Evolutionary conservation across 2,329 filamentous ascomycete species (phyloP), one percentile per base, ranked within the genome.

Genomic region (Mycosphaerelloides madeirae): DNA sequence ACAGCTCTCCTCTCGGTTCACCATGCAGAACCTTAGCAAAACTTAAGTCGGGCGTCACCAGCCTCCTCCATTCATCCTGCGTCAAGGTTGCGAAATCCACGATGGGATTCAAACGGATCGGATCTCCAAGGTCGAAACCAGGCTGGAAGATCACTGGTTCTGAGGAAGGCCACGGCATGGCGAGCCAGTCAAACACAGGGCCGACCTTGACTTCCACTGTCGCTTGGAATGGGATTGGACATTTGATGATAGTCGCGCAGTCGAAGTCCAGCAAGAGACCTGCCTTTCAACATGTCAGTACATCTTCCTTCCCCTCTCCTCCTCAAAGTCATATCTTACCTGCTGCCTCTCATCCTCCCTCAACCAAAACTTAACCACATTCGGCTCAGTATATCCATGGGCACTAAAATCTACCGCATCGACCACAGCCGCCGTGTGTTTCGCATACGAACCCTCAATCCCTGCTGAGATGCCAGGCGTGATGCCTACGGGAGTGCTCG

Each of bases 161-260:
- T 15, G 43, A 31, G 6, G 28, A 29, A n/a, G 19, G 29, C 45
- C 45, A 49, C 3, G 50, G 50, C 25, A 32, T 32, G 7, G 50
- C 50, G 5, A 48, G 33, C 29, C 50, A 36, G 31, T 50, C 48
- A 35, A 49, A 49, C 3, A 51, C 40, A 2, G 43, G 48, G 2
- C 50, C 48, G 6, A 44, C 33, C 25, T 49, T 51, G 12, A 53
- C 43, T 14, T 46, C 43, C 1, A 44, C 43, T 3, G 37, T 33
- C 2, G 43, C 43, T 20, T 41, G 33, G n/a, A 47, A 49, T 2
- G 40, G 42, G 3, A 38, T 14, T 12, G 20, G 22, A 28, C 28
- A 44, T n/a, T 34, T 48, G 2, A 53, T 41, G 11, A 51, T 18
- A 1, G 44, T 31, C 15, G 48, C 50, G 28, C 31, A 41, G 35